Evolutionary conservation across 106 monocot genomes (phyloP).

Genomic region (Allium fistulosum): DNA sequence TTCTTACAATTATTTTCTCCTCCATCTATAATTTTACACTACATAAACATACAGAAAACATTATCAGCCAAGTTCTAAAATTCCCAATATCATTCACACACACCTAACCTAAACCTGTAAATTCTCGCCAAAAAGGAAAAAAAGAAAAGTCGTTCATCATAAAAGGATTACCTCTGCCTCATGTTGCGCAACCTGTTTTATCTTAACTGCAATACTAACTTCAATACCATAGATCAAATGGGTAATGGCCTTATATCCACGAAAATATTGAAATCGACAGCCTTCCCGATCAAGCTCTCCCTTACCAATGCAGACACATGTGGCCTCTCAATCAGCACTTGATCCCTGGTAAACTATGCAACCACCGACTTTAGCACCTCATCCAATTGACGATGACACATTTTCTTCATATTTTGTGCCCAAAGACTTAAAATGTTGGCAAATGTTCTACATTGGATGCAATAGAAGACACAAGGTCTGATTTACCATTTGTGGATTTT

Average conservation of each 20-base stretch:
- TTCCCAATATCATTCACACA: no score
- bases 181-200: conserved; percentile 85
- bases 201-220: conserved; percentile 58
- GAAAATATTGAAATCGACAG: conserved; percentile 52
- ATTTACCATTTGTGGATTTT: conserved; percentile 96
- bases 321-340: conserved; percentile 62
- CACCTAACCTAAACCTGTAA: no score
- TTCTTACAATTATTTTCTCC: no score
- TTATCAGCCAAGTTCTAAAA: no score
- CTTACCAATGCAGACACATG: conserved; percentile 54
- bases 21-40: no score
- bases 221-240: conserved; percentile 49
- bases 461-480: conserved; percentile 77
- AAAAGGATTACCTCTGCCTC: conserved; percentile 35
- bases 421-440: conserved; percentile 68
- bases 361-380: conserved; percentile 66
- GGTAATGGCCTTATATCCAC: conserved; percentile 65
- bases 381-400: conserved; percentile 82
- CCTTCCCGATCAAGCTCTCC: conserved; percentile 31
- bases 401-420: conserved; percentile 86
- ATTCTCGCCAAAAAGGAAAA: no score
- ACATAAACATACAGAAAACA: no score
- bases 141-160: no score
- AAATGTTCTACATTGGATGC: conserved; percentile 54
- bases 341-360: conserved; percentile 73